Percentiles rank a stretch among this genome's conserved stretches.
Evolutionary conservation across 2,329 filamentous ascomycete species (phyloP).

Genomic region (Beauveria pseudobassiana): DNA sequence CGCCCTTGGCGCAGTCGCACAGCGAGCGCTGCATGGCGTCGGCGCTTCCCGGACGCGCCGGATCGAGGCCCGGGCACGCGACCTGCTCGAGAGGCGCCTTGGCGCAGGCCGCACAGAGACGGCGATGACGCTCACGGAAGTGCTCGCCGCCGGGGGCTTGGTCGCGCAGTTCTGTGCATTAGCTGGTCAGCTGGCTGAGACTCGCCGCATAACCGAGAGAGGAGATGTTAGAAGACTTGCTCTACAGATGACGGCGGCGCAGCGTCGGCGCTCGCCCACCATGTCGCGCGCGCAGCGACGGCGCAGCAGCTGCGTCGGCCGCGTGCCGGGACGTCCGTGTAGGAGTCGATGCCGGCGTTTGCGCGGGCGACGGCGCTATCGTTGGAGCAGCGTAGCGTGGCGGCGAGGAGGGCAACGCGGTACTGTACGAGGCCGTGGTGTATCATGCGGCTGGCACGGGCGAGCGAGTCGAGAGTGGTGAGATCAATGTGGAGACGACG

Average conservation of each 20-base stretch:
- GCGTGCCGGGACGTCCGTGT: slow-evolving; percentile 46
- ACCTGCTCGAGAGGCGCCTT: slow-evolving; percentile 59
- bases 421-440: slow-evolving; percentile 73
- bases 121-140: slow-evolving; percentile 70
- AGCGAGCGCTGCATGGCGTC: slow-evolving; percentile 49
- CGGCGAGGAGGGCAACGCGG: slow-evolving; percentile 61
- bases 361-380: slow-evolving; percentile 54
- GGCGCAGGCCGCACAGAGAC: slow-evolving; percentile 70
- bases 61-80: slow-evolving; percentile 34
- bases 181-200: neutral
- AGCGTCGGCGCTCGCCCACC: slow-evolving; percentile 76
- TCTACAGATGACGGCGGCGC: slow-evolving; percentile 70
- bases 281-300: slow-evolving; percentile 84
- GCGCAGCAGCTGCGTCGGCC: slow-evolving; percentile 43
- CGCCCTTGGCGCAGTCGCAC: slow-evolving; percentile 45
- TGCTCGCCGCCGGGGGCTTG: slow-evolving; percentile 64
- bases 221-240: slow-evolving; percentile 39
- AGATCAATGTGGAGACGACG: slow-evolving; percentile 76
- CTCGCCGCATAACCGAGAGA: too few relatives aligned
- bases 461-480: slow-evolving; percentile 77
- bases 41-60: slow-evolving; percentile 41
- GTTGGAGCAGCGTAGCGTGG: slow-evolving; percentile 74
- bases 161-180: slow-evolving; percentile 73
- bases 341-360: slow-evolving; percentile 42
- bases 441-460: slow-evolving; percentile 73